Evolutionary conservation across 257 asterid genomes (phyloP).

Genomic region (Anisodus tanguticus): DNA sequence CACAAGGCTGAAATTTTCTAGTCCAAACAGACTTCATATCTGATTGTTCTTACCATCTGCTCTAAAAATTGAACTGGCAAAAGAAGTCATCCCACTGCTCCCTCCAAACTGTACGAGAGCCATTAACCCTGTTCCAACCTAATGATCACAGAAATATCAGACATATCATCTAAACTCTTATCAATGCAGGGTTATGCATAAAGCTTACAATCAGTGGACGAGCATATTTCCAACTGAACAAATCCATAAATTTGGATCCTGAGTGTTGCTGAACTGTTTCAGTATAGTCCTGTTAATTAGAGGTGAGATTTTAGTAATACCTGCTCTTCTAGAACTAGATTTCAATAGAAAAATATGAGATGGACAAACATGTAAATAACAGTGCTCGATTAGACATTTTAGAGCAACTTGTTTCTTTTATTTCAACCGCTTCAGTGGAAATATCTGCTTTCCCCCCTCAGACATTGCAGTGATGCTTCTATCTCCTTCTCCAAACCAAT

Average conservation of each 20-base stretch:
- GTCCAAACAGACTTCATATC: not conserved
- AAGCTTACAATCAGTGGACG: constrained; percentile 43
- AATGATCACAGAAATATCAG: not conserved
- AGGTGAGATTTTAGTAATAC: not conserved
- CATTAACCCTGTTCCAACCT: constrained; percentile 45
- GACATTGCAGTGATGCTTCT: constrained; percentile 37
- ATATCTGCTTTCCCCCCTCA: constrained; percentile 45
- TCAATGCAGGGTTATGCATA: constrained; percentile 5
- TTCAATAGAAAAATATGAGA: not conserved
- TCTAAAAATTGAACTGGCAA: constrained; percentile 42
- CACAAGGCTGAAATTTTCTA: not conserved
- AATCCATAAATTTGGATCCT: constrained; percentile 37
- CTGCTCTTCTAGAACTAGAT: not conserved
- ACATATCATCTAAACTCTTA: not conserved
- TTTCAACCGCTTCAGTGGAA: constrained; percentile 45
- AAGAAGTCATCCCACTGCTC: constrained; percentile 39
- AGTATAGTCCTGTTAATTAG: constrained; percentile 39
- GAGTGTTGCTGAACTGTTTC: constrained; percentile 27
- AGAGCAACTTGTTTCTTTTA: constrained; percentile 32
- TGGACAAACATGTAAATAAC: not conserved
- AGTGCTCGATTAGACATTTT: not conserved
- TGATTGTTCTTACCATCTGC: constrained; percentile 40
- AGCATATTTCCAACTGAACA: constrained; percentile 40
- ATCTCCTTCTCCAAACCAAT: constrained; percentile 35
- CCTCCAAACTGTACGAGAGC: constrained; percentile 48